phyloP scores from a whole-genome alignment of 495 filamentous ascomycete genomes.

The Penicillium arizonense region DNA sequence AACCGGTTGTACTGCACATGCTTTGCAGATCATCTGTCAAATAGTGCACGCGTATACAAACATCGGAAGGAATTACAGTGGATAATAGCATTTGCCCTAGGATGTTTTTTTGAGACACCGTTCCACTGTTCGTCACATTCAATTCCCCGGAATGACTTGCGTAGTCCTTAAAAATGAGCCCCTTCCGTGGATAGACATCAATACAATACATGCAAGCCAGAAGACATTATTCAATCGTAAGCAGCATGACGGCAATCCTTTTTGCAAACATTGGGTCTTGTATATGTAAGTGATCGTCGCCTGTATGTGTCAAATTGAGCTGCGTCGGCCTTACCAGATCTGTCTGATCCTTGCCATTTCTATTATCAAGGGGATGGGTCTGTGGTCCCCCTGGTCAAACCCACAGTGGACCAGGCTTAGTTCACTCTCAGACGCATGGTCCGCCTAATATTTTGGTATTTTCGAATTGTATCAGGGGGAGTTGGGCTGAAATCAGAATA shows the following conservation, averaged over 20 bases:
- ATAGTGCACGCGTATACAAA: constrained; percentile 15
- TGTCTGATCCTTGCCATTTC: constrained; percentile 16
- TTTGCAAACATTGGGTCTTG: not conserved
- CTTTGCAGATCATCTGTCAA: constrained; percentile 18
- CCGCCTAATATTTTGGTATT: constrained; percentile 10
- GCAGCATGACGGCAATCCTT: too few species aligned
- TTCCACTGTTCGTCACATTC: constrained; percentile 3
- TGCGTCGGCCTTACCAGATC: constrained; percentile 12
- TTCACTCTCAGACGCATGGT: constrained; percentile 14
- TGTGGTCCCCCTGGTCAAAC: constrained; percentile 14
- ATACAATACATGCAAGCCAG: not conserved
- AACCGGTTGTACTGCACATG: constrained; percentile 7
- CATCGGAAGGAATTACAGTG: constrained; percentile 3
- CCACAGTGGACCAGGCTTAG: constrained; percentile 31
- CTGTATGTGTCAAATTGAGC: constrained; percentile 10
- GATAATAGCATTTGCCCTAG: constrained; percentile 15
- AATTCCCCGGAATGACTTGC: not conserved
- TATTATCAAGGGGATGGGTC: constrained; percentile 17
- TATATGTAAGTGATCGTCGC: constrained; percentile 1
- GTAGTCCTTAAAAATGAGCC: not conserved
- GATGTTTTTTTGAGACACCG: constrained; percentile 4
- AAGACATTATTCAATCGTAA: not conserved
- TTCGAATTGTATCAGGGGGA: constrained; percentile 9
- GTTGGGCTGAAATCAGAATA: constrained; percentile 10
- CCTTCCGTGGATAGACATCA: not conserved